Evolutionary conservation across 495 filamentous ascomycete species (phyloP), one percentile per base, ranked within the genome.

Genomic region (Aspergillus steynii): DNA sequence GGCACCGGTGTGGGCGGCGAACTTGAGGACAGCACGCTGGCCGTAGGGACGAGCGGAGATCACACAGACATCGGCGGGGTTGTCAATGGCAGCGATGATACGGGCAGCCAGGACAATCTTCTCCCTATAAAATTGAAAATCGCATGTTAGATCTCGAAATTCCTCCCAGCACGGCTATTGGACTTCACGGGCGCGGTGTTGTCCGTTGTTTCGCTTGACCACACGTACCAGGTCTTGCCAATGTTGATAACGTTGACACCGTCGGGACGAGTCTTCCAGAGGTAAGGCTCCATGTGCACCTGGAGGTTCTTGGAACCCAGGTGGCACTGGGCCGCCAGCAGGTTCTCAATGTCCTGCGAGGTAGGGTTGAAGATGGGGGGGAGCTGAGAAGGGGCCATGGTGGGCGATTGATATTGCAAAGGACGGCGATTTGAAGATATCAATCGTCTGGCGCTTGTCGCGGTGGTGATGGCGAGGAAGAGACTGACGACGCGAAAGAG

Each of bases 11-110:
- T 99, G 93, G 62, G 90, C 82, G 70, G 94, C 94, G 84, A 97
- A 99, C 86, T 99, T 99, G 77, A 99, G 88, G 78, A 97, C 95
- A 74, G 95, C 93, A 81, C 95, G 95, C 84, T 99, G 95, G 64
- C 95, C 95, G 79, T 97, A 99, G 77, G 95, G 96, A 84, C 95
- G 96, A 78, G 95, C 96, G 70, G 92, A 96, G 85, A 99, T 96
- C 74, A 97, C 95, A 82, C 92, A 96, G 75, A 99, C 90, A 78
- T 99, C 95, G 76, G 93, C 91, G 66, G 95, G 96, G 90, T 99
- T 99, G 86, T 98, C 95, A 68, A 99, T 90, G 77, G 95, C 91
- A 70, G 88, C 95, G 81, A 99, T 97, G 83, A 98, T 96, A 77
- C 95, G 91, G 77, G 95, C 95, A 69, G 95, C 95, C 62, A 99